phyloP scores from a whole-genome alignment of 1,284 basidiomycete genomes.

The Microbotryomycetes sp. region DNA sequence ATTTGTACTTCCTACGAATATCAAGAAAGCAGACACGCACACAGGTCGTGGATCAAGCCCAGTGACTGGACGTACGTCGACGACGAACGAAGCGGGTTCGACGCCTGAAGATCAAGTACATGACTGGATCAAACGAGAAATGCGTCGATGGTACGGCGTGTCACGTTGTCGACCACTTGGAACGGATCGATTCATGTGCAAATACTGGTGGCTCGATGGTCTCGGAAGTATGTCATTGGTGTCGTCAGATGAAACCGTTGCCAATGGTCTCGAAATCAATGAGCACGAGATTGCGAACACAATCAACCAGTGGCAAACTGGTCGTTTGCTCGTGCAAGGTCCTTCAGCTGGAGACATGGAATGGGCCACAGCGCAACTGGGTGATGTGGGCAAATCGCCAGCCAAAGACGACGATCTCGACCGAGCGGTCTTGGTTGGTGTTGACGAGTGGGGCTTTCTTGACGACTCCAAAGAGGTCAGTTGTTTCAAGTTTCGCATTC shows the following conservation, averaged over 20 bases:
- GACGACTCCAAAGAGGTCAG: constrained; percentile 75
- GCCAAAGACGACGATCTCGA: constrained; percentile 42
- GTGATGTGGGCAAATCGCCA: constrained; percentile 49
- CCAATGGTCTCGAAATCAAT: constrained; percentile 50
- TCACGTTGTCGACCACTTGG: constrained; percentile 82
- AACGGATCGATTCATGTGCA: constrained; percentile 85
- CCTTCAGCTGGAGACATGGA: constrained; percentile 53
- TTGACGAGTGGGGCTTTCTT: constrained; percentile 84
- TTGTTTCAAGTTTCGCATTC: constrained; percentile 3
- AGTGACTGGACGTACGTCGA: constrained; percentile 40
- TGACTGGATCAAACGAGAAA: constrained; percentile 85
- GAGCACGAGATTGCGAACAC: constrained; percentile 57
- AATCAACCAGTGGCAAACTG: constrained; percentile 39
- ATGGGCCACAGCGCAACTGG: constrained; percentile 48
- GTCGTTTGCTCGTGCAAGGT: constrained; percentile 75
- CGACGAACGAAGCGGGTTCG: constrained; percentile 76
- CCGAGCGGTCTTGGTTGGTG: constrained; percentile 59
- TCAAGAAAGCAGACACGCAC: constrained; percentile 23
- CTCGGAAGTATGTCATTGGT: constrained; percentile 75
- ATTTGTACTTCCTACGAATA: constrained; percentile 24
- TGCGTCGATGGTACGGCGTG: constrained; percentile 73
- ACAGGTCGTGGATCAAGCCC: constrained; percentile 33
- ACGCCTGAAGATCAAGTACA: no score
- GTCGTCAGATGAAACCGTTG: constrained; percentile 54
- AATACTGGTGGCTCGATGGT: constrained; percentile 98